Evolutionary conservation across 1,139 yeast species (phyloP), one percentile per base, ranked within the genome.

Genomic region (Protomyces macrosporus): DNA sequence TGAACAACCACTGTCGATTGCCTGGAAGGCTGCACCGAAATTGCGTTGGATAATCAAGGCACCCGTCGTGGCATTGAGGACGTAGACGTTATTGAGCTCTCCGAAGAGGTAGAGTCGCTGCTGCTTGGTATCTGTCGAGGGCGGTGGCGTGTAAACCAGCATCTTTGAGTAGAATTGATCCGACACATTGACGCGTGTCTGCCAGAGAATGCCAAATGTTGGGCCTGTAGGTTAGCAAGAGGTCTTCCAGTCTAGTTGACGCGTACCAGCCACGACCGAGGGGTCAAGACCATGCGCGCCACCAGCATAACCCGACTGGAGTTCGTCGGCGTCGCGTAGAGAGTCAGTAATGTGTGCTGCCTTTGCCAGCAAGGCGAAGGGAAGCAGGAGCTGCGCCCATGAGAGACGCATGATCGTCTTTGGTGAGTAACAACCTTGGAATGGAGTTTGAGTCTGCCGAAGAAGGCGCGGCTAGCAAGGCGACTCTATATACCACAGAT

Each of bases 211-310:
- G 35, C 53, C 53, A 32, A 50, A 50, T 23, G 53, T 50, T 23
- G 53, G 53, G 23, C 53, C 53, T 53, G 16, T 30, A 3, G 39
- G 39, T 36, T 3, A 36, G 39, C 12, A 23, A 23, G 23, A 23
- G 1, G 23, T 23, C 10, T 10, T n/a, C n/a, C n/a, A 34, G 23
- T 23, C 23, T 23, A 2, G 2, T 23, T 63, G 60, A 33, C 64
- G 34, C 58, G 30, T 10, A 52, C 55, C 55, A 35, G 42, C 40
- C 32, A 52, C 55, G 23, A 52, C 55, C 6, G 40, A 16, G 9
- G 55, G 55, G 37, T 52, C 55, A n/a, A 52, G 12, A n/a, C 55
- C 55, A 34, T 52, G 55, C 6, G 10, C 34, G 30, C 55, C 55
- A 10, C 55, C 55, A 6, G 30, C 55, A 34, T 52, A 52, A n/a